Base-by-base conservation (phyloP, 352 stramenopile species). In the Elongisporangium prolatum region DNA sequence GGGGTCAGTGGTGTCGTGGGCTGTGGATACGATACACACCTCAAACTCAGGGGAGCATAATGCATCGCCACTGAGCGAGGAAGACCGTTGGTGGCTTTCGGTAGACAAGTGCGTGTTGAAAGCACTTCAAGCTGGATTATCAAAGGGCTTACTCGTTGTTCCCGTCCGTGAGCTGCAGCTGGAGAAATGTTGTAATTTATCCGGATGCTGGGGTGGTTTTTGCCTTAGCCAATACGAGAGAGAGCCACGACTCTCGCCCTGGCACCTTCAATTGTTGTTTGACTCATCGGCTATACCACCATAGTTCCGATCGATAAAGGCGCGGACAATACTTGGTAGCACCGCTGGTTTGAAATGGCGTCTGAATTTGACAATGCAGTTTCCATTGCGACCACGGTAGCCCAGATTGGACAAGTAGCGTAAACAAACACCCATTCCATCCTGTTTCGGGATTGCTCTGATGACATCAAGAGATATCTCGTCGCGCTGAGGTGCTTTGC, bases 401-500 rank as follows among this genome's bases (percentile, higher is more conserved):
- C 59, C 48, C 21, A 60, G 47, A 0, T 49, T 20, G 0, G 59
- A 60, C 7, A 56, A 24, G 52, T 50, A 60, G 48, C 50, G 56
- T 49, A 65, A 60, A 21, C 59, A 65, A 3, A 65, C 21, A 21
- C 49, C 50, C 14, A 60, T 65, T 10, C 48, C 53, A 34, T 54
- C 48, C 22, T 54, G 24, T 28, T 60, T 60, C 4, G 48, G 53
- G 18, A 60, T 21, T 1, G 59, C 59, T 0, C 48, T 22, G 8
- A 65, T 28, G 7, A 63, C 57, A n/a, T 10, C 22, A 9, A 24
- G 47, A 1, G 21, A 17, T 2, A 54, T 51, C 4, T 18, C 21
- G 14, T 48, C 52, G 8, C 6, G 5, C 21, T 40, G 50, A 17
- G 3, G 8, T 37, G 10, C 13, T 11, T 16, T 22, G 9, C 40